These are phyloP conservation scores for Paraphaeosphaeria sporulosa DNA, from an alignment of 2,329 filamentous ascomycete genomes.

Conservation along the genomic window DNA sequence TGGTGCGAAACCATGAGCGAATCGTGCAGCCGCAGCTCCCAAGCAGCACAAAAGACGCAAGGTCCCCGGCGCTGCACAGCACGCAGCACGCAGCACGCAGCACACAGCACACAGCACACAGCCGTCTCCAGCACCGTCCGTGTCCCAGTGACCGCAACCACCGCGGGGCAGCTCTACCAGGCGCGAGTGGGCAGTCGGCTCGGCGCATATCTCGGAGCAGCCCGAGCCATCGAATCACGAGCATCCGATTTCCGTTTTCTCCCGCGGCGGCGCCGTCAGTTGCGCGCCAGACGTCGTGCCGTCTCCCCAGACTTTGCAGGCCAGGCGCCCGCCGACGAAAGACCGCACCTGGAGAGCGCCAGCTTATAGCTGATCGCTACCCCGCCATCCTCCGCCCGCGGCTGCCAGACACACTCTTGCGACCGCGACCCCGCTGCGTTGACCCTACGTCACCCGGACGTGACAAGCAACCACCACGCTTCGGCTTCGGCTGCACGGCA, in stretches of 20 bases:
- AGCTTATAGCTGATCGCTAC: slow-evolving; percentile 10
- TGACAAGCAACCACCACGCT: slow-evolving; percentile 14
- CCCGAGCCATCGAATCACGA: slow-evolving; percentile 22
- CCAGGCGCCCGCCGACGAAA: slow-evolving; percentile 13
- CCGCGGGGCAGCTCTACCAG: no score
- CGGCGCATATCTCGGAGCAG: not conserved
- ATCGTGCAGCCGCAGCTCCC: slow-evolving; percentile 30
- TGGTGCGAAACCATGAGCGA: slow-evolving; percentile 29
- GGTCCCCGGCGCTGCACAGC: not conserved
- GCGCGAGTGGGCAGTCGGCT: slow-evolving; percentile 6
- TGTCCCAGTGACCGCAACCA: not conserved
- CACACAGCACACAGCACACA: no score
- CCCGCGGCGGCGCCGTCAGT: slow-evolving; percentile 27
- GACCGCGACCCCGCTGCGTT: not conserved
- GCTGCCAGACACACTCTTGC: slow-evolving; percentile 1
- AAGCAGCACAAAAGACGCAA: slow-evolving; percentile 3
- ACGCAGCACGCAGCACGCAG: no score
- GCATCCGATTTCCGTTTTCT: slow-evolving; percentile 47
- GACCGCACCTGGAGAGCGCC: not conserved
- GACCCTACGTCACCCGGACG: slow-evolving; percentile 28
- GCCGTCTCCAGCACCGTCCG: not conserved
- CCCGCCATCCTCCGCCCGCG: slow-evolving; percentile 20
- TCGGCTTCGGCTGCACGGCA: slow-evolving; percentile 4
- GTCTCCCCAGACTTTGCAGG: slow-evolving; percentile 13
- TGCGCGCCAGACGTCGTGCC: slow-evolving; percentile 17